Base-by-base conservation (phyloP, 192 early-diverging fungal genomes). In the Rhizoclosmatium globosum region DNA sequence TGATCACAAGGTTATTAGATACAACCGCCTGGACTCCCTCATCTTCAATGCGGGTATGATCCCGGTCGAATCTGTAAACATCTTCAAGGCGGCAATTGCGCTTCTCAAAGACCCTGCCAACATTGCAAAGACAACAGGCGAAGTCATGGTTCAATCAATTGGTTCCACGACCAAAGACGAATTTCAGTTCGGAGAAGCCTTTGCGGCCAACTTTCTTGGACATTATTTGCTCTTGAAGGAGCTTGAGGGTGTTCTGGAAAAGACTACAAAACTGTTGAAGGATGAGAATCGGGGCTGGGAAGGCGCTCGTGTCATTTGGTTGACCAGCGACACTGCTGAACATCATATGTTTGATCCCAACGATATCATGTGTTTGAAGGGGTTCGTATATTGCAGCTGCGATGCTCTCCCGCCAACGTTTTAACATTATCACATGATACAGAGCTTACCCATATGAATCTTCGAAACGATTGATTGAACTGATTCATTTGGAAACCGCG, bases 131-230 rank as follows among this genome's bases (percentile, higher is more conserved):
- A 84, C 83, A 11, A 87, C 86, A 3, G 88, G 86, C 2, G 81
- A 85, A 38, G 75, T 82, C 42, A 50, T 85, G 15, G 48, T 77
- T 39, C 88, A 89, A 74, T n/a, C 47, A 13, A 61, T 39, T 3
- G 88, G 88, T 46, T 56, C 15, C 7, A n/a, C 62, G 38, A 88
- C 85, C 11, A 46, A 46, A 1, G 85, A 89, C 42, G 81, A 82
- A 2, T 68, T 86, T 3, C 6, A 71, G 13, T 75, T 74, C 43
- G 88, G 88, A 42, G 61, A 73, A 41, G 74, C 76, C n/a, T 89
- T 89, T 83, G 83, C 83, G n/a, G 84, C 85, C 23, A 89, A 89
- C 67, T 81, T 85, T 13, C 85, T 87, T 68, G 88, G 88, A 21
- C 88, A 89, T 65, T 89, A 83, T 74, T 74, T 86, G 3, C 64